Conservation (phyloP, 1,284 basidiomycete species). For the Sparassis latifolia region DNA sequence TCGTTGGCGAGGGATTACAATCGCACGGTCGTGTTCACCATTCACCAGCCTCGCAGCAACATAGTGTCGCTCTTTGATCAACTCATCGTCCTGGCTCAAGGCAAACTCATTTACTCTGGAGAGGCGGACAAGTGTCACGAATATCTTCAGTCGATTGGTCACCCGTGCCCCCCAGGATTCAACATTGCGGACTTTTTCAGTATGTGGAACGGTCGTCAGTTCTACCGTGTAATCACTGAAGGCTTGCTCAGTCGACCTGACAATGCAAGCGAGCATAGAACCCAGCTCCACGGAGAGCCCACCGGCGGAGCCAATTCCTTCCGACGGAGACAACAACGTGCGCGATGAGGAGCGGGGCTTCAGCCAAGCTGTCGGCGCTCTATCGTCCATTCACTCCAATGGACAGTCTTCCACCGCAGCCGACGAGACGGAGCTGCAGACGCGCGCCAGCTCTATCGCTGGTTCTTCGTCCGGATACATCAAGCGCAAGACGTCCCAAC, state of each 20-base stretch:
- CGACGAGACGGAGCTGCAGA: slow-evolving; percentile 51
- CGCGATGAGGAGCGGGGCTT: slow-evolving; percentile 58
- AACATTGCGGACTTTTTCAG: slow-evolving; percentile 96
- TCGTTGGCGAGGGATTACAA: slow-evolving; percentile 86
- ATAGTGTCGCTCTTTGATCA: slow-evolving; percentile 96
- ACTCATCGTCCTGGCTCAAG: slow-evolving; percentile 79
- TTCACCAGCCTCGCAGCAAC: slow-evolving; percentile 97
- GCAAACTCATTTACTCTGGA: slow-evolving; percentile 81
- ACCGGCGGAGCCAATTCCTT: slow-evolving; percentile 28
- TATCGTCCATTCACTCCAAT: slow-evolving; percentile 30
- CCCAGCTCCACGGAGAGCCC: slow-evolving; percentile 32
- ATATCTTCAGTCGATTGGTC: slow-evolving; percentile 77
- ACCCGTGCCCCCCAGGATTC: slow-evolving; percentile 89
- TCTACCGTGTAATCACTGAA: background rate
- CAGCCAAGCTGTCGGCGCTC: slow-evolving; percentile 21
- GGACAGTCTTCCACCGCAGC: slow-evolving; percentile 28
- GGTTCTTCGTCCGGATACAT: slow-evolving; percentile 50
- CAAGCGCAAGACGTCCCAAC: slow-evolving; percentile 70
- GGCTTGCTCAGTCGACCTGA: slow-evolving; percentile 64
- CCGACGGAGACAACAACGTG: slow-evolving; percentile 36
- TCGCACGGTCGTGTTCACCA: slow-evolving; percentile 95
- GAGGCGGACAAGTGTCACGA: slow-evolving; percentile 67
- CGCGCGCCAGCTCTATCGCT: slow-evolving; percentile 38
- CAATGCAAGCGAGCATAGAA: slow-evolving; percentile 66
- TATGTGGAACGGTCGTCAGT: slow-evolving; percentile 32